Conservation (phyloP, 2,329 filamentous ascomycete species). For the Exophiala mesophila region DNA sequence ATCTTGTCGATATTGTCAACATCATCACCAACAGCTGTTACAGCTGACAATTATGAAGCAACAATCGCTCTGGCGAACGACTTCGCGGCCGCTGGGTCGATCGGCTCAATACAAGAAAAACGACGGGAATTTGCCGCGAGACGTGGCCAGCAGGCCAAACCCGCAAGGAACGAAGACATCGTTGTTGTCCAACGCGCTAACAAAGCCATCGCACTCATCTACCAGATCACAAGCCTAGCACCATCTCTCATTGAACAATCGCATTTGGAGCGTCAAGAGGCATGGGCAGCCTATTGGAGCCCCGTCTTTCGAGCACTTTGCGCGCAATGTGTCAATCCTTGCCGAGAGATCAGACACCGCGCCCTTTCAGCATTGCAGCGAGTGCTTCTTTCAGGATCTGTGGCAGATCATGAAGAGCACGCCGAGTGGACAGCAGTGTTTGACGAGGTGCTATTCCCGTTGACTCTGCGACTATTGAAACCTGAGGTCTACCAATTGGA, state of each 20-base stretch:
- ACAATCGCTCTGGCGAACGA: slow-evolving; percentile 79
- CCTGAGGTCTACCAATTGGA: slow-evolving; percentile 93
- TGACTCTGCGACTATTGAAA: slow-evolving; percentile 81
- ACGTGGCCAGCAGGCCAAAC: slow-evolving; percentile 23
- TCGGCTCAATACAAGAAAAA: slow-evolving; percentile 35
- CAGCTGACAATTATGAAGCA: slow-evolving; percentile 92
- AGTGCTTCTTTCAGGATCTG: slow-evolving; percentile 74
- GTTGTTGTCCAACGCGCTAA: slow-evolving; percentile 71
- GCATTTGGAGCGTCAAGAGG: slow-evolving; percentile 82
- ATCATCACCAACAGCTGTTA: slow-evolving; percentile 71
- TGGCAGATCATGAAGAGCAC: slow-evolving; percentile 37
- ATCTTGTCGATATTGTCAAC: slow-evolving; percentile 76
- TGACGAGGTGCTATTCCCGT: slow-evolving; percentile 83
- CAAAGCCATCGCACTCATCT: slow-evolving; percentile 75
- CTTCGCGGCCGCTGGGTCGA: slow-evolving; percentile 77
- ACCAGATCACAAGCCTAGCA: slow-evolving; percentile 74
- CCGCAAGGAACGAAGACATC: slow-evolving; percentile 51
- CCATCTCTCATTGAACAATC: slow-evolving; percentile 87
- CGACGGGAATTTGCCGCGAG: slow-evolving; percentile 25
- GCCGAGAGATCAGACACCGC: slow-evolving; percentile 83
- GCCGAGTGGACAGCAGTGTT: slow-evolving; percentile 95
- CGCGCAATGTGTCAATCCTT: slow-evolving; percentile 88
- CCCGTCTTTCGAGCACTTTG: slow-evolving; percentile 87
- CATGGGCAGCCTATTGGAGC: slow-evolving; percentile 97
- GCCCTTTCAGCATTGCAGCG: slow-evolving; percentile 83